Conservation (phyloP, 2,329 filamentous ascomycete genomes). For the Aspergillus fumigatiaffinis region DNA sequence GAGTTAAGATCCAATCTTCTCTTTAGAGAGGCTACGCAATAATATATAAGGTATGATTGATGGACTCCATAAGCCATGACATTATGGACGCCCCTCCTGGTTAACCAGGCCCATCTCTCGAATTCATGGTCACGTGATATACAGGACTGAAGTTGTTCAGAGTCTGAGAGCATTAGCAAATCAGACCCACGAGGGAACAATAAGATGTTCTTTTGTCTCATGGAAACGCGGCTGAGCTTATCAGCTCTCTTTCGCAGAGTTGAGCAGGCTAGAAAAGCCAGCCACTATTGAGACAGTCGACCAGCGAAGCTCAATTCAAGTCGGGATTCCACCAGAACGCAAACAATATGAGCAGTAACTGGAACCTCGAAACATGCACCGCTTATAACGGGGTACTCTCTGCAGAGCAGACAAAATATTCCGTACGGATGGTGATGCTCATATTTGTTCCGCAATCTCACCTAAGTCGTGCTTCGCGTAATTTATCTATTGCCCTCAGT, state of each 20-base stretch:
- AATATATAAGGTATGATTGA: too few species aligned
- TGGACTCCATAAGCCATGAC: too few species aligned
- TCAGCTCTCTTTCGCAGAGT: not conserved
- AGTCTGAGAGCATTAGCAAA: not conserved
- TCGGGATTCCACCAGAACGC: not conserved
- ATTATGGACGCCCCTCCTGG: not conserved
- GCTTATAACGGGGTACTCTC: not conserved
- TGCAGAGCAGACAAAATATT: not conserved
- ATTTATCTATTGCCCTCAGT: not conserved
- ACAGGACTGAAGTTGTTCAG: not conserved
- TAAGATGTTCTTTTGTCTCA: not conserved
- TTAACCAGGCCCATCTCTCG: too few species aligned
- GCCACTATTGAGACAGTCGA: not conserved
- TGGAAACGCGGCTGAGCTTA: not conserved
- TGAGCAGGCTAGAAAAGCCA: not conserved
- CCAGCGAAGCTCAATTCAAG: too few species aligned
- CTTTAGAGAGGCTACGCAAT: too few species aligned
- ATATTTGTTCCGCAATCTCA: not conserved
- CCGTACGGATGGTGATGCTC: not conserved
- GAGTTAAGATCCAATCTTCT: too few species aligned
- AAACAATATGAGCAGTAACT: not conserved
- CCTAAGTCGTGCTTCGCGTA: not conserved
- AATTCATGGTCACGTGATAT: not conserved
- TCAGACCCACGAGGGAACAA: not conserved
- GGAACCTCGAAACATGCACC: not conserved